Percentiles rank a stretch among this genome's conserved stretches.
Conservation (phyloP, 73 alveolate species). For the Stentor roeselii region DNA sequence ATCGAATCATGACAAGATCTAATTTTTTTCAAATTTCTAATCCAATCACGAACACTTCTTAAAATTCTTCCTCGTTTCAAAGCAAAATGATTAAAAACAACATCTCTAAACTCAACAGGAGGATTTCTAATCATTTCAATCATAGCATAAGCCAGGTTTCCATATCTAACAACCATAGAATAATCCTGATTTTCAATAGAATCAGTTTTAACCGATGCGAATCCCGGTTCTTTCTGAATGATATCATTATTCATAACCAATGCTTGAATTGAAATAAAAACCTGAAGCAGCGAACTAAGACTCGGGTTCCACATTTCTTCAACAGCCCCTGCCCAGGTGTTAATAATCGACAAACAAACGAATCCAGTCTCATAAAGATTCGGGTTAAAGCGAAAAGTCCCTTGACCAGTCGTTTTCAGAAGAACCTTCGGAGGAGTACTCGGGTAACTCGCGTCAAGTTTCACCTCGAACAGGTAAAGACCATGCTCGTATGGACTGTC, state of each 20-base stretch:
- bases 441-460: constrained; percentile 89
- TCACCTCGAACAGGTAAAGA: constrained; percentile 86
- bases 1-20: too few relatives aligned
- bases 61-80: too few relatives aligned
- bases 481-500: constrained; percentile 98
- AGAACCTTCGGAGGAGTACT: constrained; percentile 90
- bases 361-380: constrained; percentile 93
- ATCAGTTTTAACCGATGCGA: too few relatives aligned
- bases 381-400: constrained; percentile 90
- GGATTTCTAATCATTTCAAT: too few relatives aligned
- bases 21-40: too few relatives aligned
- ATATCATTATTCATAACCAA: constrained; percentile 96
- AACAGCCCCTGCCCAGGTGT: constrained; percentile 96
- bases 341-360: constrained; percentile 88
- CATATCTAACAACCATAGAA: too few relatives aligned
- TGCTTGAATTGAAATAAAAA: constrained; percentile 87
- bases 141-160: too few relatives aligned
- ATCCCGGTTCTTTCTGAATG: constrained; percentile 97
- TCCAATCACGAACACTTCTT: too few relatives aligned
- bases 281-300: constrained; percentile 89
- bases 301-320: constrained; percentile 98
- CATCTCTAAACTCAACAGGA: too few relatives aligned
- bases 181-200: too few relatives aligned
- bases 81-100: too few relatives aligned
- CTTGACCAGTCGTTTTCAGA: constrained; percentile 92